A percentile compares a stretch with the other conserved stretches of the same genome.
Evolutionary conservation across 345 rosid genomes (phyloP).

Genomic region (Kandelia obovata): DNA sequence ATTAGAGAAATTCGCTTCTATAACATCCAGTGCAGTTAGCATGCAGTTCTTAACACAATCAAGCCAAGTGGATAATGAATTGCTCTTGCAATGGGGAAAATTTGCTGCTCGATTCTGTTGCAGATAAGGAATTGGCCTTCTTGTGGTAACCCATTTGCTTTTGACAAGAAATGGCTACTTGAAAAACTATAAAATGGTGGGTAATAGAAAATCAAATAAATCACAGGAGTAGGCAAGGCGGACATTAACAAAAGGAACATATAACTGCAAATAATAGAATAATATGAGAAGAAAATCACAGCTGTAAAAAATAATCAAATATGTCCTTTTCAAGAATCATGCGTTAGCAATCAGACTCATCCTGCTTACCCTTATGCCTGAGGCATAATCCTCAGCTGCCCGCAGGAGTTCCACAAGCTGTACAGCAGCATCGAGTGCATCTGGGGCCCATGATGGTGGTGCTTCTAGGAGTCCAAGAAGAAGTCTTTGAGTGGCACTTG

Average conservation of each 20-base stretch:
- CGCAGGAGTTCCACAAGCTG: slow-evolving; percentile 99
- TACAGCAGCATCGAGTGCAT: slow-evolving; percentile 99
- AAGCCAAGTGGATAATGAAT: too few species aligned
- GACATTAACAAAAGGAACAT: background rate
- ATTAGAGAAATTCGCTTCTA: too few species aligned
- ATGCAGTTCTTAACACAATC: too few species aligned
- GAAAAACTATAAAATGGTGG: too few species aligned
- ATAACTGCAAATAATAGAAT: background rate
- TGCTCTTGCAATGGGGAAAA: too few species aligned
- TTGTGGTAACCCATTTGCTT: too few species aligned
- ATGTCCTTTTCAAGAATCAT: background rate
- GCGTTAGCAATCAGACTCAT: background rate
- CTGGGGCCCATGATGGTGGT: slow-evolving; percentile 99
- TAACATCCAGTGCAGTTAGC: too few species aligned
- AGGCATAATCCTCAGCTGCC: slow-evolving; percentile 94
- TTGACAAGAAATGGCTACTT: too few species aligned
- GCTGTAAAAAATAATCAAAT: background rate
- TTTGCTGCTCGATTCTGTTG: too few species aligned
- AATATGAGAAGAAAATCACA: background rate
- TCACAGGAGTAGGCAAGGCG: too few species aligned
- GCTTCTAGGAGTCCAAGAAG: slow-evolving; percentile 98
- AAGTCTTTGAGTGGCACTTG: slow-evolving; percentile 96
- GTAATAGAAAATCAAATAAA: too few species aligned
- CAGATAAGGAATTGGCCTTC: too few species aligned
- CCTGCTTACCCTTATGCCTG: slow-evolving; percentile 81